Base-by-base conservation (phyloP, 306 rosid genomes). In the Parietaria judaica region DNA sequence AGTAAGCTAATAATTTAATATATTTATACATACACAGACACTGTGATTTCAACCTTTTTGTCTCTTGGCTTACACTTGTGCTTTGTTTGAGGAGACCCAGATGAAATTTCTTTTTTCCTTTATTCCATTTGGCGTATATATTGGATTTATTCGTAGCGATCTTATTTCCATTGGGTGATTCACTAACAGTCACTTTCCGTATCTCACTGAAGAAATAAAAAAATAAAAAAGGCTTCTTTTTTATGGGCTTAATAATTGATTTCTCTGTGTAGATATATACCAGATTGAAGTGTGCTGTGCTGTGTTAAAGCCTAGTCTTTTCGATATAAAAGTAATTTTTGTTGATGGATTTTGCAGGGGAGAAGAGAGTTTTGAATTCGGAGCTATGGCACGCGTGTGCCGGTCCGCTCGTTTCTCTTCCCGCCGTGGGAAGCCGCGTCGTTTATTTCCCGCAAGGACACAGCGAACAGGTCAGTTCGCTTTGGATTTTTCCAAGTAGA, bases 371-470 rank as follows among this genome's bases (percentile, higher is more conserved):
- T 70, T 83, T 88, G 57, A 91, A 91, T 71, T 87, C 97, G 45
- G 97, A 91, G 74, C 97, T 91, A 43, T 91, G 97, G 97, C 97
- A 87, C 75, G 97, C 97, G 41, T 91, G 97, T 83, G 97, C 97
- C 36, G 96, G 97, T 34, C 96, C 97, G 62, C 96, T 91, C 64
- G 96, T 91, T 69, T 91, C 95, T 51, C 78, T 91, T 12, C 96
- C 97, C 6, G 89, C 83, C 38, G 79, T 85, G 39, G 96, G 97
- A 54, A 87, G 96, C 59, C 90, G 96, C 23, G 97, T 87, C 17
- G 95, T 87, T 36, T 91, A 91, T 68, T 91, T 91, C 68, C 95
- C 97, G 56, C 97, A 87, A 78, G 97, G 97, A 68, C 97, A 91
- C 38, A 91, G 97, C 64, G 97, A 91, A 66, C 97, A 91, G 81